A percentile compares a stretch with the other conserved stretches of the same genome.
Conservation (phyloP, 2,329 filamentous ascomycete genomes). For the Harringtonia lauricola region DNA sequence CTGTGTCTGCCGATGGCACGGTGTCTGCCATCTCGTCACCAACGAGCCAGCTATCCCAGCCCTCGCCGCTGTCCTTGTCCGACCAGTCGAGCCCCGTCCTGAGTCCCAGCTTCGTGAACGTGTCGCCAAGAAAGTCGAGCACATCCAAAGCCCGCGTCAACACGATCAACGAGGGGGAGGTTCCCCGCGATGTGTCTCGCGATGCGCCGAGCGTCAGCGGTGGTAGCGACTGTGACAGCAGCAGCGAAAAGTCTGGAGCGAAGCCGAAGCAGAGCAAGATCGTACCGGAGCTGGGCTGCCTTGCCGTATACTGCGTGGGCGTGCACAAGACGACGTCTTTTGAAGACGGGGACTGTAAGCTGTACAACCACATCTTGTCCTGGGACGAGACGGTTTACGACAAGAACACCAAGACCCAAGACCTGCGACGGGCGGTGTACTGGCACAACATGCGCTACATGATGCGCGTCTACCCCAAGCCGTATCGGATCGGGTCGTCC, state of each 20-base stretch:
- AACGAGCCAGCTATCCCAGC: neutral
- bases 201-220: constrained; percentile 45
- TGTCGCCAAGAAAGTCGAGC: constrained; percentile 32
- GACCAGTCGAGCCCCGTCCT: constrained; percentile 43
- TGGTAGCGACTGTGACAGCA: constrained; percentile 68
- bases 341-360: constrained; percentile 64
- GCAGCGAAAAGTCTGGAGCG: constrained; percentile 41
- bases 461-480: constrained; percentile 89
- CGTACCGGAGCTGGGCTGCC: constrained; percentile 65
- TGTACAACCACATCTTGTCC: constrained; percentile 90
- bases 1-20: constrained; percentile 38
- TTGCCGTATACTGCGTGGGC: constrained; percentile 66
- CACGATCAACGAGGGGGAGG: constrained; percentile 46
- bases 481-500: constrained; percentile 69
- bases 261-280: constrained; percentile 74
- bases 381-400: constrained; percentile 86
- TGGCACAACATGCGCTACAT: constrained; percentile 85
- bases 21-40: neutral
- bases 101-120: constrained; percentile 28
- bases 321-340: constrained; percentile 74
- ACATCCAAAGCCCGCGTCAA: constrained; percentile 43
- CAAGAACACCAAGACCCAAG: constrained; percentile 63
- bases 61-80: constrained; percentile 18
- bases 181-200: constrained; percentile 30
- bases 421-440: constrained; percentile 67